Percentiles rank a stretch among this genome's conserved stretches.
Conservation (phyloP, 306 rosid species). For the Prunus dulcis region DNA sequence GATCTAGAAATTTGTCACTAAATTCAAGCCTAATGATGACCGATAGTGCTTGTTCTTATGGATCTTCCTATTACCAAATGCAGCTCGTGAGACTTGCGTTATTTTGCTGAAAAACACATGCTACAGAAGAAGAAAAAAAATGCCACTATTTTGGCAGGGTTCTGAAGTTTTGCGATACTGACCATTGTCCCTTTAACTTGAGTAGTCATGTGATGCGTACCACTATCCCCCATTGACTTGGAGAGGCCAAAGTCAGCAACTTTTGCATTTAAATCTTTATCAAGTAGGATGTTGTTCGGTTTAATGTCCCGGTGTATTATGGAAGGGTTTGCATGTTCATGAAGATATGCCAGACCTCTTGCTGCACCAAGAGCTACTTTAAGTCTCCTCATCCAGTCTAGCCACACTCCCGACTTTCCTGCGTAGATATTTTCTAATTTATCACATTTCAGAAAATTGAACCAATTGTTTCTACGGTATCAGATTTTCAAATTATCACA, state of each 20-base stretch:
- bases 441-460: neutral
- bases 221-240: slow-evolving; percentile 55
- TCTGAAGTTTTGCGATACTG: neutral
- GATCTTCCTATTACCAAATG: too few species aligned
- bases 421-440: slow-evolving; percentile 3
- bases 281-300: slow-evolving; percentile 70
- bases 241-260: slow-evolving; percentile 87
- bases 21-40: too few species aligned
- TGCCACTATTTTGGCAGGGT: neutral
- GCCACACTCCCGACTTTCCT: slow-evolving; percentile 66
- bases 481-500: too few species aligned
- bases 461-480: too few species aligned
- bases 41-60: too few species aligned
- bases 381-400: slow-evolving; percentile 82
- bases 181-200: slow-evolving; percentile 85
- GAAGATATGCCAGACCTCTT: slow-evolving; percentile 74
- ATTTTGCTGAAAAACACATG: too few species aligned
- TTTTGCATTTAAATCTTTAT: slow-evolving; percentile 59
- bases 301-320: slow-evolving; percentile 85
- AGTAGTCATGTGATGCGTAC: slow-evolving; percentile 51
- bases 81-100: too few species aligned
- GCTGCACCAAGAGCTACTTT: slow-evolving; percentile 68
- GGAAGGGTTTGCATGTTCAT: slow-evolving; percentile 75
- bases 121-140: neutral
- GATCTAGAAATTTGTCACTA: too few species aligned